Base-by-base conservation (phyloP, 129 eudicot genomes). In the Flaveria brownii region DNA sequence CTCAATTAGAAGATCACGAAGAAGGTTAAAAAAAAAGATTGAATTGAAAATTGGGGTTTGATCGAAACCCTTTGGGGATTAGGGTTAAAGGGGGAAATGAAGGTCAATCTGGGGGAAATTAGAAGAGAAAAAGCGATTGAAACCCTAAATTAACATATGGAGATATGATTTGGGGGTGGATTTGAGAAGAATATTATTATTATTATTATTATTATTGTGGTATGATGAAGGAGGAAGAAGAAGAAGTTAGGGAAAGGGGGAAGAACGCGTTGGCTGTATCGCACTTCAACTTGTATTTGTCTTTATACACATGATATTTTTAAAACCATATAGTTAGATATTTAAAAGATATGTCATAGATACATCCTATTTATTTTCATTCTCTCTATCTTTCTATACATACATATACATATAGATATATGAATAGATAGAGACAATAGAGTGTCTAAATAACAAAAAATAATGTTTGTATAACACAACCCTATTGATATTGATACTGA, bases 261-360 rank as follows among this genome's bases (percentile, higher is more conserved):
- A 57, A 26, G 42, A 75, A 45, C 30, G 70, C 70, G 78, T 62
- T 60, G 43, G 70, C 46, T 74, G 45, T 74, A 69, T 73, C 16
- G 66, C 66, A 60, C 66, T 41, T 56, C 77, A 56, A 70, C 45
- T 70, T 70, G 62, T 15, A 28, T 63, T 63, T 66, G 71, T 66
- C 71, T 66, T 66, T n/a, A 15, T 33, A 36, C 7, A 0, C 41
- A 5, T 36, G 41, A 36, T 36, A 36, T 36, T 36, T 36, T 36
- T 36, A 36, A 36, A 36, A 36, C 1, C 41, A 36, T 36, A 30
- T 30, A 30, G 4, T 36, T 36, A 36, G 41, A 36, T 36, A n/a
- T n/a, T n/a, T n/a, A n/a, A n/a, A n/a, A n/a, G n/a, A n/a, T n/a
- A n/a, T n/a, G n/a, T n/a, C n/a, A n/a, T n/a, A n/a, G n/a, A n/a